Evolutionary conservation across 1,284 basidiomycete genomes (phyloP).

Genomic region (Wallemia hederae): DNA sequence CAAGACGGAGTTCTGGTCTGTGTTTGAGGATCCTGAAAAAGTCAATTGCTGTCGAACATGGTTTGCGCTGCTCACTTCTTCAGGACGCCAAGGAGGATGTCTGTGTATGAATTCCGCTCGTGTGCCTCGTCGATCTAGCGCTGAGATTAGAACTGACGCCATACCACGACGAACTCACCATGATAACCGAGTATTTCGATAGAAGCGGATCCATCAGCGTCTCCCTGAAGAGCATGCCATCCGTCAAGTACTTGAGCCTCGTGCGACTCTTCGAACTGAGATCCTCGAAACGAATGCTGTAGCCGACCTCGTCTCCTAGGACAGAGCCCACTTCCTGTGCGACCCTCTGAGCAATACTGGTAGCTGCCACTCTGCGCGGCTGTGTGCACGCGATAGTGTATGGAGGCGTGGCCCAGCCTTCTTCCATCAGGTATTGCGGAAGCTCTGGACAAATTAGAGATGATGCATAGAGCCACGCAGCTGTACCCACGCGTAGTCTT

Average conservation of each 20-base stretch:
- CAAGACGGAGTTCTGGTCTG: neutral
- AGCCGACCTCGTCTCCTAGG: conserved; percentile 53
- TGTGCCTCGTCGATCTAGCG: conserved; percentile 58
- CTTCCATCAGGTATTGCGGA: conserved; percentile 73
- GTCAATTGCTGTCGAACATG: neutral
- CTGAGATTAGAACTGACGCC: conserved; percentile 9
- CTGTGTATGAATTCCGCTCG: conserved; percentile 76
- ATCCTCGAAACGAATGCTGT: conserved; percentile 89
- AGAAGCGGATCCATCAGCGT: conserved; percentile 49
- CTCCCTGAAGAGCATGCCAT: conserved; percentile 84
- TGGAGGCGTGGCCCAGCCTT: conserved; percentile 38
- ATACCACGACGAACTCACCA: conserved; percentile 23
- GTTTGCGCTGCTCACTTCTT: conserved; percentile 20
- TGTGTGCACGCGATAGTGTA: conserved; percentile 30
- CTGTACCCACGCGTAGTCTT: conserved; percentile 64
- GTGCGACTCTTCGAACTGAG: conserved; percentile 31
- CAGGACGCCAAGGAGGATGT: conserved; percentile 64
- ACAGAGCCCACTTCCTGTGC: conserved; percentile 45
- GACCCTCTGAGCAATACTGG: conserved; percentile 66
- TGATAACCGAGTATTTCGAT: conserved; percentile 55
- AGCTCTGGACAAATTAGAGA: conserved; percentile 28
- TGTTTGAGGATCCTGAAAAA: neutral
- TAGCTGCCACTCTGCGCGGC: conserved; percentile 75
- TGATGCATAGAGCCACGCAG: neutral
- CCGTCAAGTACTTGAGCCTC: conserved; percentile 77